Evolutionary conservation across 2,329 filamentous ascomycete genomes (phyloP), one percentile per base, ranked within the genome.

Genomic region (Fusarium pseudograminearum): DNA sequence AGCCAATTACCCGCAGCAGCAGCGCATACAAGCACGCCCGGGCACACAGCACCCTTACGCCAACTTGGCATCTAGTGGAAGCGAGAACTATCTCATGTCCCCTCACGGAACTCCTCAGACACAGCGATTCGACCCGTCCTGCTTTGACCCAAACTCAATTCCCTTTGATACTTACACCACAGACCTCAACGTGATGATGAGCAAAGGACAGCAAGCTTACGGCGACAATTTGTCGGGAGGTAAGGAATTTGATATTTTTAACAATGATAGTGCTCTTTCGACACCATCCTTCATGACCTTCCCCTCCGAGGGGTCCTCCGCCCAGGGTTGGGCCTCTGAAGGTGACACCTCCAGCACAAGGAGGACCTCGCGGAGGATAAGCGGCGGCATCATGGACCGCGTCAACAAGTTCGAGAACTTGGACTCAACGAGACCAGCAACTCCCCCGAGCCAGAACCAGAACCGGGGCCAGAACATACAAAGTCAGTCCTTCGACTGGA

Each of bases 11-110:
- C 83, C 91, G 90, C 93, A 95, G 89, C 89, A 93, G 90, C 92
- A 94, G 85, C 89, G 89, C 87, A 87, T 89, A 69, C 80, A 81
- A 87, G 88, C 88, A 88, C 90, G 92, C 89, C 91, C 91, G 89
- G 90, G 91, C 87, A 85, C 78, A 61, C 75, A 77, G 30, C 65
- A 77, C 72, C 76, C 77, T 61, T 76, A 78, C 63, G 72, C 73
- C 69, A 71, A 75, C 64, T 66, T 78, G 72, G 72, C 79, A 64
- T 66, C 76, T 60, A 76, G 76, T 69, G 76, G 78, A 65, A 82
- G 81, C 80, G 87, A 87, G 77, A 84, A 82, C 80, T 90, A 87
- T 74, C 79, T 88, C 41, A 80, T 87, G 71, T 87, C 87, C 52
- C 86, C 87, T 45, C 82, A 85, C 75, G 81, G 81, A 70, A 87